A percentile compares a stretch with the other conserved stretches of the same genome.
Evolutionary conservation across 2,329 filamentous ascomycete genomes (phyloP).

Genomic region (Alternaria sp.): DNA sequence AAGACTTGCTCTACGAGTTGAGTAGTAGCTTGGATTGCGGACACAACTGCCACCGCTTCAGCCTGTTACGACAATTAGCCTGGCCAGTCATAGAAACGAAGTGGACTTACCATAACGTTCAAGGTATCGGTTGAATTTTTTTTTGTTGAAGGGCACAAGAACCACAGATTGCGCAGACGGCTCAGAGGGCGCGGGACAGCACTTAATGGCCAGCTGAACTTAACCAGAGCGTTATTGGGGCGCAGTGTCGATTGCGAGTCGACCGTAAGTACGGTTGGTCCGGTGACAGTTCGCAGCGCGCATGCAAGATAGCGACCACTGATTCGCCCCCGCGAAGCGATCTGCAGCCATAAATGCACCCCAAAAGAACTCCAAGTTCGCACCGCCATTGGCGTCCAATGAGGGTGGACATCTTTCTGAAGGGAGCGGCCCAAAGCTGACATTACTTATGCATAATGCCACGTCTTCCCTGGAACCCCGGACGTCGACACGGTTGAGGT

Average conservation of each 20-base stretch:
- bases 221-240: not conserved
- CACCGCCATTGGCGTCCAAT: not conserved
- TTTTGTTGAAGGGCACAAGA: not conserved
- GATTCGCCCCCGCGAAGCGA: constrained; percentile 1
- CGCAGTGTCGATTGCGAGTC: not conserved
- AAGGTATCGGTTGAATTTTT: not conserved
- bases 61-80: not conserved
- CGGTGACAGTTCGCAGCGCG: constrained; percentile 4
- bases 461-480: not conserved
- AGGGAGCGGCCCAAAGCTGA: not conserved
- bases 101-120: not conserved
- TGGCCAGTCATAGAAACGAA: not conserved
- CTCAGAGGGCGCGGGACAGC: not conserved
- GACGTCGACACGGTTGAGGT: not conserved
- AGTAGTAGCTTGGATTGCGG: constrained; percentile 1
- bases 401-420: not conserved
- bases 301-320: not conserved
- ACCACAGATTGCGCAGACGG: not conserved
- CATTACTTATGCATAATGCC: not conserved
- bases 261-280: constrained; percentile 1
- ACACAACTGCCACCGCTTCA: not conserved
- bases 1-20: constrained; percentile 15
- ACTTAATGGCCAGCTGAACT: not conserved
- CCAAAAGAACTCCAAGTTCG: not conserved
- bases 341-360: constrained; percentile 5